Evolutionary conservation across 108 stramenopile species (phyloP).

Genomic region (Skeletonema marinoi): DNA sequence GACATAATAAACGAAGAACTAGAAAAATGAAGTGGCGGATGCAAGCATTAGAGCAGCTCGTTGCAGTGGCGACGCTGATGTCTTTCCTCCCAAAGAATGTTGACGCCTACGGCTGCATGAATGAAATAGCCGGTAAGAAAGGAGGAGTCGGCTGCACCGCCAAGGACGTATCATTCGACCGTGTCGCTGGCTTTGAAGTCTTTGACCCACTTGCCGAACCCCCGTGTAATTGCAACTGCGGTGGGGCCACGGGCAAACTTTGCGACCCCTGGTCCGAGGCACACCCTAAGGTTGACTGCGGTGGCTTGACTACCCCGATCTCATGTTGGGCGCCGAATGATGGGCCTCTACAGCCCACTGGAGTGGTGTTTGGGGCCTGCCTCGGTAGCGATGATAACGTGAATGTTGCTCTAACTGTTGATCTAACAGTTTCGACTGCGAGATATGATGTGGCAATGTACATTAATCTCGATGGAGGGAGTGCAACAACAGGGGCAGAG

Average conservation of each 20-base stretch:
- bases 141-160: slow-evolving; percentile 2
- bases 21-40: too few relatives aligned
- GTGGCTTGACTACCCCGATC: not conserved
- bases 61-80: not conserved
- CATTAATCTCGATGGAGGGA: not conserved
- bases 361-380: not conserved
- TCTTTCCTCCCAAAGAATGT: not conserved
- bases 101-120: not conserved
- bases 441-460: not conserved
- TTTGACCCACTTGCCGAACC: not conserved
- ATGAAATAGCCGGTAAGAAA: not conserved
- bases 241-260: not conserved
- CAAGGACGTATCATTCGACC: not conserved
- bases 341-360: too few relatives aligned
- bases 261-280: not conserved
- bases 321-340: not conserved
- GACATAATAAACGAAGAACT: too few relatives aligned
- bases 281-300: not conserved
- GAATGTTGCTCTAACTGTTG: not conserved
- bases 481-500: not conserved
- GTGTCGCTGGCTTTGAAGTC: not conserved
- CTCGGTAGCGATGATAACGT: not conserved
- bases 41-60: not conserved
- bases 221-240: slow-evolving; percentile 5
- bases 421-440: not conserved